Conservation (phyloP, 2,329 filamentous ascomycete genomes). For the Pezicula carpinea region DNA sequence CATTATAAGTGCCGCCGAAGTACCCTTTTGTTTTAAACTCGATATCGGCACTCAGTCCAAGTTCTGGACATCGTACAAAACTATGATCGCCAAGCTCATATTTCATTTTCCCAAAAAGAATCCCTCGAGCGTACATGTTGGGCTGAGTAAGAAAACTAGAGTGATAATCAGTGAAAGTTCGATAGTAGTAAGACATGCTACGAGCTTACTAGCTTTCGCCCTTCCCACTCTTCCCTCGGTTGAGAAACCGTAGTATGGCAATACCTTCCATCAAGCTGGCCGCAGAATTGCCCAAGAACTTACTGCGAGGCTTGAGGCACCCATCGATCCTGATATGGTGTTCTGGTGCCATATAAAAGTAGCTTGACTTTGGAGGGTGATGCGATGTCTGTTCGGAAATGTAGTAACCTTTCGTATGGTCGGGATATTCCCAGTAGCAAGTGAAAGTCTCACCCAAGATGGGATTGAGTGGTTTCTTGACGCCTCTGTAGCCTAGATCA, state of each 20-base stretch:
- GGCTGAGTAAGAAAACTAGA: constrained; percentile 85
- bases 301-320: constrained; percentile 89
- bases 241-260: constrained; percentile 77
- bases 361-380: constrained; percentile 96
- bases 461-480: constrained; percentile 97
- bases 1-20: constrained; percentile 94
- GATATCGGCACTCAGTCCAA: constrained; percentile 80
- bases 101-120: constrained; percentile 98
- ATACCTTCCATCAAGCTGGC: constrained; percentile 98
- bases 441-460: constrained; percentile 93
- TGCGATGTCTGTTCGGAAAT: constrained; percentile 97
- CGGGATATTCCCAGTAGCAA: constrained; percentile 90
- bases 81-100: constrained; percentile 97
- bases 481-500: constrained; percentile 55
- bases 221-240: constrained; percentile 62
- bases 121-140: constrained; percentile 98
- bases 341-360: constrained; percentile 96
- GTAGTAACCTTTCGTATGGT: constrained; percentile 86
- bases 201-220: constrained; percentile 81
- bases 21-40: constrained; percentile 99
- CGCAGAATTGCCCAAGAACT: constrained; percentile 93
- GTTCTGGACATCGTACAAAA: constrained; percentile 84
- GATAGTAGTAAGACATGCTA: not conserved
- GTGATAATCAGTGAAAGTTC: not conserved
- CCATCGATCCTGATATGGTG: constrained; percentile 94